Conservation (phyloP, 306 rosid species). For the Rosa multiflora region DNA sequence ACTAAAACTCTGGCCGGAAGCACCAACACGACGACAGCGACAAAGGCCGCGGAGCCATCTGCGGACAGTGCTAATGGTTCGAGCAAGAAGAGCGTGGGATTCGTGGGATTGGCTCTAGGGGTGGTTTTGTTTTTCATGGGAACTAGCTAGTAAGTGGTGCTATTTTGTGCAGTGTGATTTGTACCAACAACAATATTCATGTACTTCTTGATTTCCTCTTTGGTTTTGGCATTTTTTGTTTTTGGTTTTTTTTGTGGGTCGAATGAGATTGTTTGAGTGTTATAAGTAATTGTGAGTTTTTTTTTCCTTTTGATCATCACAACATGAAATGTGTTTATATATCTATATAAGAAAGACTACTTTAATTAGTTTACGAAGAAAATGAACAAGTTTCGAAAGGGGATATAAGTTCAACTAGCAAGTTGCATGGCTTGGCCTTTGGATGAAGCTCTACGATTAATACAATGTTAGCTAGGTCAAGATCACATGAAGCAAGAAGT, state of each 20-base stretch:
- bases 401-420: too few species aligned
- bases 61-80: neutral
- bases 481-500: too few species aligned
- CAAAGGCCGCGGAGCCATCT: neutral
- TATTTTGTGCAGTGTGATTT: constrained; percentile 7
- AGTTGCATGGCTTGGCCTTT: too few species aligned
- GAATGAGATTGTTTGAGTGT: neutral
- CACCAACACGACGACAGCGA: constrained; percentile 13
- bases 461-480: too few species aligned
- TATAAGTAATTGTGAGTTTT: neutral
- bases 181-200: neutral
- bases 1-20: constrained; percentile 25
- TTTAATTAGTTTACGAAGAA: too few species aligned
- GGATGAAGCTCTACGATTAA: too few species aligned
- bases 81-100: neutral
- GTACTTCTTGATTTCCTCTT: neutral
- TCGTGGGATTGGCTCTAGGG: constrained; percentile 5
- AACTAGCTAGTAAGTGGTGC: neutral
- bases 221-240: neutral
- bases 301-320: neutral
- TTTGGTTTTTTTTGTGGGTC: too few species aligned
- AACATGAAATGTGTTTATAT: neutral
- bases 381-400: too few species aligned
- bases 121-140: constrained; percentile 8
- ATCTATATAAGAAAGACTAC: too few species aligned